Evolutionary conservation across 2,329 filamentous ascomycete species (phyloP).

Genomic region (Botryosphaeria dothidea): DNA sequence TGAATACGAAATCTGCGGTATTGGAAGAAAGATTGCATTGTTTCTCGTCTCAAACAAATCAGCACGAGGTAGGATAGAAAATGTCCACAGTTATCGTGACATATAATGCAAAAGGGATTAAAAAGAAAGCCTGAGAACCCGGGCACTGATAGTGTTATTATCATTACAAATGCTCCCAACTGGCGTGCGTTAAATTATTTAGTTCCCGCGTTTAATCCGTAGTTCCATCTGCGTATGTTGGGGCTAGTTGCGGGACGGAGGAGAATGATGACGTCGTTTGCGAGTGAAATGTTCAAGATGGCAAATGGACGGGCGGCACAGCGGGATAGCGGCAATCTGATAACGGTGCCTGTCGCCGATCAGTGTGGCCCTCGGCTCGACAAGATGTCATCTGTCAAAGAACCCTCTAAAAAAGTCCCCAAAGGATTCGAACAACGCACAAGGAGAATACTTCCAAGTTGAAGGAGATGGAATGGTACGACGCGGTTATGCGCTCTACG

Average conservation of each 20-base stretch:
- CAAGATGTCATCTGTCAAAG: not conserved
- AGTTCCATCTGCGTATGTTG: not conserved
- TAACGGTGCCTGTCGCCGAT: not conserved
- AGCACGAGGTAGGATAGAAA: too few species aligned
- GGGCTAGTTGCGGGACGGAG: not conserved
- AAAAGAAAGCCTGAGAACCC: not conserved
- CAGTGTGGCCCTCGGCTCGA: not conserved
- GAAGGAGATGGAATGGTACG: not conserved
- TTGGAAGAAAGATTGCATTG: constrained; percentile 31
- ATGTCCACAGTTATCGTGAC: too few species aligned
- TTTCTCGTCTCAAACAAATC: not conserved
- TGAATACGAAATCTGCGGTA: constrained; percentile 26
- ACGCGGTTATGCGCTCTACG: constrained; percentile 13
- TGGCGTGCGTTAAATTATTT: not conserved
- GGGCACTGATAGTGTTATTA: not conserved
- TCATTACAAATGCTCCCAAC: not conserved
- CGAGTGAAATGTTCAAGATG: not conserved
- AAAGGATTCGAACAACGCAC: too few species aligned
- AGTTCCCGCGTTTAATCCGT: not conserved
- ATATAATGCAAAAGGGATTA: not conserved
- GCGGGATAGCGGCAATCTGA: not conserved
- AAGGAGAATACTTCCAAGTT: too few species aligned
- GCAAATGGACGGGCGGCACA: not conserved
- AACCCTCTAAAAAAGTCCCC: not conserved
- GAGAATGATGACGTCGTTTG: constrained; percentile 2